Evolutionary conservation across 1,284 basidiomycete genomes (phyloP).

Genomic region (Cryptococcus hybrid): DNA sequence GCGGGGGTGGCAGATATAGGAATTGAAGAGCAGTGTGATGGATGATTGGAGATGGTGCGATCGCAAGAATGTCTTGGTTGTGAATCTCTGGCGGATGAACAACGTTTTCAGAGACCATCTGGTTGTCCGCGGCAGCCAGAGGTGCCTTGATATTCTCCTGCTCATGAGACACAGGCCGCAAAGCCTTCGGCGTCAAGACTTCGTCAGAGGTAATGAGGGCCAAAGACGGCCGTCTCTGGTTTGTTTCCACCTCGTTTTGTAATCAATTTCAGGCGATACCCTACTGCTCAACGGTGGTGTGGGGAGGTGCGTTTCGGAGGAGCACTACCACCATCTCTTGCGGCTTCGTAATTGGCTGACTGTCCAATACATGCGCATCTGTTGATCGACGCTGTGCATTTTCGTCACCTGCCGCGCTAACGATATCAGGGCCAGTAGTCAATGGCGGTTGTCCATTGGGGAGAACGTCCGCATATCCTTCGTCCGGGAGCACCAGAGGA

Average conservation of each 20-base stretch:
- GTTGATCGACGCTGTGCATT: constrained; percentile 25
- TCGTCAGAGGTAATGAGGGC: constrained; percentile 5
- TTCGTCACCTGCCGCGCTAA: constrained; percentile 11
- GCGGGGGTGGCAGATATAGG: not conserved
- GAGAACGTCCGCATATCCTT: constrained; percentile 24
- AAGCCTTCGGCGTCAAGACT: not conserved
- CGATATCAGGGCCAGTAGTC: not conserved
- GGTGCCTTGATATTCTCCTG: not conserved
- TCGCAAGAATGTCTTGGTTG: not conserved
- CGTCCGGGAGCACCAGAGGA: constrained; percentile 27
- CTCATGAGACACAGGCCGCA: not conserved
- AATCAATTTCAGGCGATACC: no score
- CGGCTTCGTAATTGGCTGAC: constrained; percentile 5
- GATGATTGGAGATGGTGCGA: not conserved
- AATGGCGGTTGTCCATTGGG: constrained; percentile 21
- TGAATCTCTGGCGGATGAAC: not conserved
- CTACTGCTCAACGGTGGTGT: not conserved
- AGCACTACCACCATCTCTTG: not conserved
- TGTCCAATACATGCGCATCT: constrained; percentile 2
- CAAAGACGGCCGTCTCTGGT: not conserved
- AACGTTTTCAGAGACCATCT: not conserved
- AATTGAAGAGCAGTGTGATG: not conserved
- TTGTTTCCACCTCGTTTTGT: not conserved
- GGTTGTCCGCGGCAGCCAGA: constrained; percentile 2
- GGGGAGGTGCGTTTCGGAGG: not conserved